A percentile compares a stretch with the other conserved stretches of the same genome.
phyloP scores from a whole-genome alignment of 23 red algal genomes.

The Cyanidioschyzon merolae region DNA sequence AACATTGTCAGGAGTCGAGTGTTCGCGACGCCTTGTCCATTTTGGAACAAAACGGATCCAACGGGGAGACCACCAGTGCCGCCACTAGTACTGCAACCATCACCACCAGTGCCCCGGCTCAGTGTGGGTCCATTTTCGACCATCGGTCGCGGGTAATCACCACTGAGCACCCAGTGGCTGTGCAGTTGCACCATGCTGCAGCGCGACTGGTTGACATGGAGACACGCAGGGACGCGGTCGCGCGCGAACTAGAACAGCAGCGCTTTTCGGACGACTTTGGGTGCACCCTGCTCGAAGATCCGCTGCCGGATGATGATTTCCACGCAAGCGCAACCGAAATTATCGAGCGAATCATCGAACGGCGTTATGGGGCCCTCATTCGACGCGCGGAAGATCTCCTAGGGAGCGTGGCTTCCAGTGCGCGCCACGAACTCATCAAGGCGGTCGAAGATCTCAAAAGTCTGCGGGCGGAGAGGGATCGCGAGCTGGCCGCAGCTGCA shows the following conservation, averaged over 20 bases:
- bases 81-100: too few species aligned
- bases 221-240: background rate
- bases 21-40: background rate
- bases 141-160: background rate
- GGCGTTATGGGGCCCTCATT: background rate
- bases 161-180: background rate
- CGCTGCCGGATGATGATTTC: background rate
- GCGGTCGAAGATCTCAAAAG: background rate
- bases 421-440: background rate
- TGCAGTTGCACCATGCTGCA: background rate
- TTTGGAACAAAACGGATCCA: background rate
- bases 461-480: background rate
- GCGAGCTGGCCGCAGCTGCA: background rate
- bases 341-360: background rate
- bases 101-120: too few species aligned
- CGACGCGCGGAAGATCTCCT: constrained; percentile 4
- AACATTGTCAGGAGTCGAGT: background rate
- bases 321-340: background rate
- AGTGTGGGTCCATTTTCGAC: background rate
- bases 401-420: background rate
- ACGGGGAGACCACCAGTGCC: too few species aligned
- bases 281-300: background rate
- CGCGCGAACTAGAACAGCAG: background rate
- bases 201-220: background rate
- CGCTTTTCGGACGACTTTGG: background rate